Percentiles rank a stretch among this genome's conserved stretches.
phyloP scores from a whole-genome alignment of 345 rosid genomes.

The Raphanus raphanistrum region DNA sequence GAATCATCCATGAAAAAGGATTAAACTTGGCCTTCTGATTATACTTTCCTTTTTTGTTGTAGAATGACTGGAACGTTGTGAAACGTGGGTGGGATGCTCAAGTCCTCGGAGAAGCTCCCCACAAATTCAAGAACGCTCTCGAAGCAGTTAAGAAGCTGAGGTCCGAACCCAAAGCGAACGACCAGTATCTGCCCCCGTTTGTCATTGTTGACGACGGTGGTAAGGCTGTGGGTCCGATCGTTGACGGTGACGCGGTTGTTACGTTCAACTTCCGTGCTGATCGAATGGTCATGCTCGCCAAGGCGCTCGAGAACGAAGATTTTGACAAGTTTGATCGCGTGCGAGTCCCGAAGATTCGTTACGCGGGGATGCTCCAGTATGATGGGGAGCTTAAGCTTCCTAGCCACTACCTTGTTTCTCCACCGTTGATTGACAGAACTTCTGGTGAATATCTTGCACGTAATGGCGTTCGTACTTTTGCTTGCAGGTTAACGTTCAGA shows the following conservation, averaged over 20 bases:
- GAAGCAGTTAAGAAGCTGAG: conserved; percentile 90
- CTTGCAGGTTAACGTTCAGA: conserved; percentile 73
- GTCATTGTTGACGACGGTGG: conserved; percentile 78
- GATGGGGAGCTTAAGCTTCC: conserved; percentile 98
- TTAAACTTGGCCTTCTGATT: conserved; percentile 2
- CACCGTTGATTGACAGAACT: conserved; percentile 95
- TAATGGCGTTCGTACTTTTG: conserved; percentile 85
- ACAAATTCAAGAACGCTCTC: conserved; percentile 74
- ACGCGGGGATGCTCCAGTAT: conserved; percentile 97
- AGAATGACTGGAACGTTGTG: conserved; percentile 96
- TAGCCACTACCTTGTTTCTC: conserved; percentile 81
- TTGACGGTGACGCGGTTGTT: conserved; percentile 96
- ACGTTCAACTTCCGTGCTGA: conserved; percentile 96
- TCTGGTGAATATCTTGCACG: conserved; percentile 91
- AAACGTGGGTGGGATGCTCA: conserved; percentile 99
- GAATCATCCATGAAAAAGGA: background rate
- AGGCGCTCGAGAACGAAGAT: conserved; percentile 83
- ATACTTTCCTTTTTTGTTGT: background rate
- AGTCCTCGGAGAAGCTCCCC: conserved; percentile 96
- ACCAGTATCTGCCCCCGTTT: conserved; percentile 92
- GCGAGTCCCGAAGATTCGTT: conserved; percentile 73
- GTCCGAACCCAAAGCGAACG: conserved; percentile 61
- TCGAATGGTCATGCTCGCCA: conserved; percentile 93
- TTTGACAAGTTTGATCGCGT: conserved; percentile 94
- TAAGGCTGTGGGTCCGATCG: conserved; percentile 82